These are phyloP conservation scores for Chalaropsis ovoidea DNA, from an alignment of 2,329 filamentous ascomycete genomes.

Conservation along the genomic window DNA sequence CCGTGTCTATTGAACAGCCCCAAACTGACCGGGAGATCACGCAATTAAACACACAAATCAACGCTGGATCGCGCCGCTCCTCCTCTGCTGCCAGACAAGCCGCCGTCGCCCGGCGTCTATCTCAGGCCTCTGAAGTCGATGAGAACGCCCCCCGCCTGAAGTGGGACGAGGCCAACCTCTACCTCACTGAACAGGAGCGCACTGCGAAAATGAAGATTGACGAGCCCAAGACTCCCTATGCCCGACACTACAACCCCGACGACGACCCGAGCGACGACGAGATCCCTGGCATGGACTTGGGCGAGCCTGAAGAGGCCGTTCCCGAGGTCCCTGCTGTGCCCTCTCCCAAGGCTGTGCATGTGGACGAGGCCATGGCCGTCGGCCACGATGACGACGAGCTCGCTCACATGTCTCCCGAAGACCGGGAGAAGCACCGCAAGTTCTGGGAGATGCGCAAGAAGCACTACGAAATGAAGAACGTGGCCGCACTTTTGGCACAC, in stretches of 20 bases:
- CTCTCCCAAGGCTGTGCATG: slow-evolving; percentile 58
- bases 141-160: slow-evolving; percentile 61
- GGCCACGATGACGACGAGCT: slow-evolving; percentile 47
- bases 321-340: slow-evolving; percentile 39
- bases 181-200: slow-evolving; percentile 92
- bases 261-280: slow-evolving; percentile 86
- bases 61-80: slow-evolving; percentile 77
- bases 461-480: slow-evolving; percentile 98
- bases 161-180: slow-evolving; percentile 98
- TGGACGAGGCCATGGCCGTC: slow-evolving; percentile 51
- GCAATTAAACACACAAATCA: slow-evolving; percentile 85
- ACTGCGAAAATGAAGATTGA: slow-evolving; percentile 97
- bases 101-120: slow-evolving; percentile 47
- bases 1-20: slow-evolving; percentile 38
- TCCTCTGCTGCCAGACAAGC: slow-evolving; percentile 42
- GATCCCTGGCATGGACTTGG: slow-evolving; percentile 83
- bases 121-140: slow-evolving; percentile 34
- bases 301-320: slow-evolving; percentile 74
- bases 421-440: slow-evolving; percentile 78
- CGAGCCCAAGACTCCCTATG: slow-evolving; percentile 96
- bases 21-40: slow-evolving; percentile 75
- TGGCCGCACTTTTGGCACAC: slow-evolving; percentile 75
- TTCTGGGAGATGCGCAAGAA: slow-evolving; percentile 90
- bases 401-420: slow-evolving; percentile 54
- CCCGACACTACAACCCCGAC: slow-evolving; percentile 76